A percentile compares a stretch with the other conserved stretches of the same genome.
Conservation (phyloP, 768 basidiomycete species). For the Suillus tomentosus region DNA sequence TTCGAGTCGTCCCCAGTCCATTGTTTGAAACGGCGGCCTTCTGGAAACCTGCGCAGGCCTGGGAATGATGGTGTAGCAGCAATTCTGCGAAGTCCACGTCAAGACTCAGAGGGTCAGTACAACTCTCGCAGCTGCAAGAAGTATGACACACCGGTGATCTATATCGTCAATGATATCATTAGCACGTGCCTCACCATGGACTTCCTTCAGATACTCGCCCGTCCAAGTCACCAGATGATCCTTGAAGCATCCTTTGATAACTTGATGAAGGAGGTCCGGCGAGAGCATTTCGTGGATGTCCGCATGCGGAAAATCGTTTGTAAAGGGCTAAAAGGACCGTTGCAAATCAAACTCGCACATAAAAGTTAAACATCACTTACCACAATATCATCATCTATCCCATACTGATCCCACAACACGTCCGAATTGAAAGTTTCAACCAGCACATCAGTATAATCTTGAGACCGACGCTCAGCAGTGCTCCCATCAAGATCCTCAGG, state of each 20-base stretch:
- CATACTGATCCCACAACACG: conserved; percentile 34
- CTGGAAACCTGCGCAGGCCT: conserved; percentile 17
- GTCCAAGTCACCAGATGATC: conserved; percentile 18
- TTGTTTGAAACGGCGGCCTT: conserved; percentile 22
- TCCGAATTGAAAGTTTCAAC: conserved; percentile 21
- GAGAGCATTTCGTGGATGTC: conserved; percentile 13
- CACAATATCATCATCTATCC: conserved; percentile 33
- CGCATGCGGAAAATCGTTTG: conserved; percentile 7
- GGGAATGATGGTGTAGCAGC: not conserved
- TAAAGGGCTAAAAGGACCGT: conserved; percentile 6
- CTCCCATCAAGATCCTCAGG: conserved; percentile 22
- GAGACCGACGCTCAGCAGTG: conserved; percentile 6
- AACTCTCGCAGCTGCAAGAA: not conserved
- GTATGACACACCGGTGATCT: not conserved
- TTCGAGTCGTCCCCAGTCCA: conserved; percentile 26
- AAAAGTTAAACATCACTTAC: conserved; percentile 23
- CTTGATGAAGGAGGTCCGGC: conserved; percentile 15
- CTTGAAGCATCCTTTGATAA: conserved; percentile 18
- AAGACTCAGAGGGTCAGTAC: too few species aligned
- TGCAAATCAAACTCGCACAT: not conserved
- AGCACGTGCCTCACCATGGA: conserved; percentile 5
- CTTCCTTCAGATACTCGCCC: conserved; percentile 6
- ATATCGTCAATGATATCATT: not conserved
- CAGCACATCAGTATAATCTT: conserved; percentile 24
- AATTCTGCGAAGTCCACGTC: not conserved